Conservation (phyloP, 495 filamentous ascomycete genomes). For the Penicillium robsamsonii region DNA sequence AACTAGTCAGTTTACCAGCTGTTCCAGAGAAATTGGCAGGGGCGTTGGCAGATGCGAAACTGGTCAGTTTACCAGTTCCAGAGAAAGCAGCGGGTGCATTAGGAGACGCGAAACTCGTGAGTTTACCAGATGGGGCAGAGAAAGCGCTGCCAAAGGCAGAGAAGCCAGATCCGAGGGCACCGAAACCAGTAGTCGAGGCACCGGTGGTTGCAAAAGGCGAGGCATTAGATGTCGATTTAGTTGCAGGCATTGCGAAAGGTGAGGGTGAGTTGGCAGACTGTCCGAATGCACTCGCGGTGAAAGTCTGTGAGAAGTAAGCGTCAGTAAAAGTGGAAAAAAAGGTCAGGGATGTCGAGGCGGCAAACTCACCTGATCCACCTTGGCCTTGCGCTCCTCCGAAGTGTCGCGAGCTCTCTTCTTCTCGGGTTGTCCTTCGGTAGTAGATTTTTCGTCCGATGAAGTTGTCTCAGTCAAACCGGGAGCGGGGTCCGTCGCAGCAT, state of each 20-base stretch:
- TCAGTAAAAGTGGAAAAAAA: conserved; percentile 8
- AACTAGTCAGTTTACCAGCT: conserved; percentile 57
- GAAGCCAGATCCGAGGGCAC: conserved; percentile 38
- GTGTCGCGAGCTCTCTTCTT: conserved; percentile 48
- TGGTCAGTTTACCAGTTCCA: conserved; percentile 55
- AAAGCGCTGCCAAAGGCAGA: conserved; percentile 56
- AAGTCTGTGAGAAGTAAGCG: conserved; percentile 29
- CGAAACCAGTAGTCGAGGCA: conserved; percentile 41
- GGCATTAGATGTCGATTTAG: background rate
- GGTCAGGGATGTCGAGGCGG: background rate
- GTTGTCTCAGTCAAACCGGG: background rate
- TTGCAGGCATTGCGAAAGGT: conserved; percentile 5
- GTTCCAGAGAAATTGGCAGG: conserved; percentile 38
- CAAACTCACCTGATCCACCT: conserved; percentile 16
- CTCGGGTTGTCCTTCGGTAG: conserved; percentile 38
- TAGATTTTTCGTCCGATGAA: background rate
- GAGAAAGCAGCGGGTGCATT: conserved; percentile 42
- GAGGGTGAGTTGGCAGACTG: conserved; percentile 51
- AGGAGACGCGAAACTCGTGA: conserved; percentile 69
- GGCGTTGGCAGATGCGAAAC: conserved; percentile 66
- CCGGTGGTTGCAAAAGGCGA: conserved; percentile 9
- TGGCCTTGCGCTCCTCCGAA: conserved; percentile 35
- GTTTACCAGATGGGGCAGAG: conserved; percentile 47
- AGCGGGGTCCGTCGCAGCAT: conserved; percentile 2
- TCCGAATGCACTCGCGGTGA: conserved; percentile 50